Base-by-base conservation (phyloP, 257 asterid species). In the Agastache rugosa region DNA sequence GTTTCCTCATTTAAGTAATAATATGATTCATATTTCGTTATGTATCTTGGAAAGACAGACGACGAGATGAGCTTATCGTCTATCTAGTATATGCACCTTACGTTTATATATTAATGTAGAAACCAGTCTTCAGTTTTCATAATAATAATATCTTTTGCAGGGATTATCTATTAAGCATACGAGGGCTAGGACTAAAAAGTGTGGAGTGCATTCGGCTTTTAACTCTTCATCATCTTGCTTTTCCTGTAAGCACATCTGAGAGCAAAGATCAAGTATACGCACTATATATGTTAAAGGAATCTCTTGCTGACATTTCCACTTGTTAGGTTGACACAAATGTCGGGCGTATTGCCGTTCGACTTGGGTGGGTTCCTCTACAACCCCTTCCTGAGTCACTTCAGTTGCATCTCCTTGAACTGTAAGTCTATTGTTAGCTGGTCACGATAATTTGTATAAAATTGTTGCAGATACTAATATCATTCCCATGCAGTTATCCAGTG, bases 291-390 rank as follows among this genome's bases (percentile, higher is more conserved):
- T 73, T 41, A 48, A 53, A 66, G 14, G 62, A 70, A 63, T 60
- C 48, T 70, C 63, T 67, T 37, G 51, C 83, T 79, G 53, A 82
- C 67, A 58, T 63, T 72, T 85, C 47, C 55, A 9, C 76, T 55
- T 78, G 55, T 80, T 76, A 94, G 99, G 99, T 94, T 80, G 99
- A 94, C 82, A 94, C 97, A 8, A 94, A 94, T 81, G 99, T 94
- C 63, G 99, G 97, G 29, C 90, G 99, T 59, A 94, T 94, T 72
- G 97, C 96, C 50, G 97, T 92, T 77, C 88, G 99, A 69, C 93
- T 94, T 48, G 99, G 99, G 61, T 94, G 99, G 99, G 99, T 94
- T 73, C 99, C 99, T 80, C 93, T 94, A 41, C 99, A 84, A 77
- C 97, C 97, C 56, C 97, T 94, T 62, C 99, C 99, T 3, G 99